Evolutionary conservation across 306 rosid genomes (phyloP).

Genomic region (Cucurbita ficifolia): DNA sequence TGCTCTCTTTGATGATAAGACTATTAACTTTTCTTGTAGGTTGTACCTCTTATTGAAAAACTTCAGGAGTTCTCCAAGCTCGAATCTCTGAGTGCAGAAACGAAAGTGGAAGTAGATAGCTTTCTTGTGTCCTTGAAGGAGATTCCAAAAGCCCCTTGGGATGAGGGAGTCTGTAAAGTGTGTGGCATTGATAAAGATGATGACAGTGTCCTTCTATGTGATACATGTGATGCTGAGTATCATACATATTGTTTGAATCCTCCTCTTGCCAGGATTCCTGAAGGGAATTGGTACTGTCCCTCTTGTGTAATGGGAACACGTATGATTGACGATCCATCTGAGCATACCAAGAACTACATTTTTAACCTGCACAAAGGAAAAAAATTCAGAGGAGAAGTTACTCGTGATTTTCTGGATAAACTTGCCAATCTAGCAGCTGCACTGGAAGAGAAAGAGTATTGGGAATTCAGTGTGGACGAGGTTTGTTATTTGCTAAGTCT

Average conservation of each 20-base stretch:
- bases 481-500: constrained; percentile 30
- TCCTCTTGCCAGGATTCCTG: constrained; percentile 97
- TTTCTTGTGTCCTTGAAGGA: constrained; percentile 46
- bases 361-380: constrained; percentile 34
- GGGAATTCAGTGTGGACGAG: constrained; percentile 65
- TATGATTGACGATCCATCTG: constrained; percentile 37
- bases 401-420: constrained; percentile 53
- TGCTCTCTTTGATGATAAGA: not conserved
- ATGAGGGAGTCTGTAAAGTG: constrained; percentile 98
- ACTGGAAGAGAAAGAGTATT: constrained; percentile 88
- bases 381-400: constrained; percentile 56
- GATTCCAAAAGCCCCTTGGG: constrained; percentile 99
- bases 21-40: constrained; percentile 33
- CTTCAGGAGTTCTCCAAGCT: constrained; percentile 45
- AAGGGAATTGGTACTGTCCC: constrained; percentile 99
- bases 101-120: constrained; percentile 46
- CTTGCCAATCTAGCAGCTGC: constrained; percentile 45
- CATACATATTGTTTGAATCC: constrained; percentile 97
- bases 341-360: constrained; percentile 14
- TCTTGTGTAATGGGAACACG: constrained; percentile 61
- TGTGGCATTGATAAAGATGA: constrained; percentile 98
- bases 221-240: constrained; percentile 97
- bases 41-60: constrained; percentile 38
- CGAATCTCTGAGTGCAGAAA: constrained; percentile 46
- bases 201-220: constrained; percentile 91